Evolutionary conservation across 2,329 filamentous ascomycete species (phyloP).

Genomic region (Ceratocystis albifundus): DNA sequence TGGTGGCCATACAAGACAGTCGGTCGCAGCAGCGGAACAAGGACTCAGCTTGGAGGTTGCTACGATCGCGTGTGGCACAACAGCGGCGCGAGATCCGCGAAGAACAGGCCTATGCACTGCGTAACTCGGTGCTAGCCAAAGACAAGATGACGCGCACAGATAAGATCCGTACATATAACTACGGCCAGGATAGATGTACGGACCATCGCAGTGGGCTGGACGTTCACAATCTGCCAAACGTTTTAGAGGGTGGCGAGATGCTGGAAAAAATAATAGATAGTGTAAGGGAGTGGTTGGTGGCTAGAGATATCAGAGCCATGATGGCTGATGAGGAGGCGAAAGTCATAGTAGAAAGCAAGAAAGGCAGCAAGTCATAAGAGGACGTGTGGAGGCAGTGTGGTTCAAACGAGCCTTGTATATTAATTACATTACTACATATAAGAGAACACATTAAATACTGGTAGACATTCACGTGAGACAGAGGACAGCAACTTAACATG

Average conservation of each 20-base stretch:
- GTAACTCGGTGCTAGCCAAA: constrained; percentile 66
- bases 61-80: constrained; percentile 74
- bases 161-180: constrained; percentile 90
- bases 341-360: constrained; percentile 23
- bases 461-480: not conserved
- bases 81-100: constrained; percentile 70
- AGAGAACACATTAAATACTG: not conserved
- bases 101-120: constrained; percentile 60
- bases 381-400: not conserved
- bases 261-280: constrained; percentile 68
- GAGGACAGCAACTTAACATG: not conserved
- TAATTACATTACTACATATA: constrained; percentile 2
- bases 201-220: constrained; percentile 77
- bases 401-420: constrained; percentile 15
- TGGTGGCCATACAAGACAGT: constrained; percentile 85
- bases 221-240: constrained; percentile 65
- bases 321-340: constrained; percentile 49
- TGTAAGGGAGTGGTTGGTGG: constrained; percentile 62
- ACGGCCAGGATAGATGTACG: constrained; percentile 63
- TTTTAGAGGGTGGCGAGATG: constrained; percentile 61
- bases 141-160: constrained; percentile 80
- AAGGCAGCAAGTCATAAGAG: constrained; percentile 21
- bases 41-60: constrained; percentile 71
- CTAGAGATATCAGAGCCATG: constrained; percentile 61
- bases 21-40: constrained; percentile 84